phyloP scores from a whole-genome alignment of 768 basidiomycete genomes.

The Termitomyces sp. region DNA sequence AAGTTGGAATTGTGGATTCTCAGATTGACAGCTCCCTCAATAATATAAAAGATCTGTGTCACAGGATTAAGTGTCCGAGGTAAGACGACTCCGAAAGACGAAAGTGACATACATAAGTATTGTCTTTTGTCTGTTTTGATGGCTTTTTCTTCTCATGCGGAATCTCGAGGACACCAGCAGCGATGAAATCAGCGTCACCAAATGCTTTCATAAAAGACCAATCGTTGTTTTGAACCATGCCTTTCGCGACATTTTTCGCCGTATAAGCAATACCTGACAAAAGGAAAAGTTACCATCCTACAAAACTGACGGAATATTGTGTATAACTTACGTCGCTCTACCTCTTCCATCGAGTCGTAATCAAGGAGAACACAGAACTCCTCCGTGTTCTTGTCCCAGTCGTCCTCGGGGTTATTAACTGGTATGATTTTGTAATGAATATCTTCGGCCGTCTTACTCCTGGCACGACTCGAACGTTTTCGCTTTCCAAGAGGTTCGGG shows the following conservation, averaged over 20 bases:
- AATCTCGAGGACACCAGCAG: constrained; percentile 84
- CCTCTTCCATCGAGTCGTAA: constrained; percentile 45
- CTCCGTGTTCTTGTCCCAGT: constrained; percentile 83
- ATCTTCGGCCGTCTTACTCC: constrained; percentile 49
- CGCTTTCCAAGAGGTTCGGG: constrained; percentile 33
- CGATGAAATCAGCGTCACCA: constrained; percentile 88
- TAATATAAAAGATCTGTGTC: constrained; percentile 55
- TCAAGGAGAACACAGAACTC: constrained; percentile 54
- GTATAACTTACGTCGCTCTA: constrained; percentile 62
- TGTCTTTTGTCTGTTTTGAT: constrained; percentile 88
- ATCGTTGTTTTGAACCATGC: constrained; percentile 1
- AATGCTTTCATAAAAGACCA: constrained; percentile 94
- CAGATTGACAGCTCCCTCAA: constrained; percentile 86
- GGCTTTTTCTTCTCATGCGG: constrained; percentile 79
- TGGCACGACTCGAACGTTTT: constrained; percentile 42
- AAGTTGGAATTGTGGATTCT: constrained; percentile 78
- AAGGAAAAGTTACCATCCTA: background rate
- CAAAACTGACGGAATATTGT: background rate
- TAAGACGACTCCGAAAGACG: background rate
- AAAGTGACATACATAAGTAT: constrained; percentile 49
- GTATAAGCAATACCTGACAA: background rate
- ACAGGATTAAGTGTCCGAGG: background rate
- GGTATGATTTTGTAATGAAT: constrained; percentile 20
- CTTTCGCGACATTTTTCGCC: constrained; percentile 2
- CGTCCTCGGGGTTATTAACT: constrained; percentile 58